Evolutionary conservation across 2,329 filamentous ascomycete genomes (phyloP).

Genomic region (Gaeumannomyces sp.): DNA sequence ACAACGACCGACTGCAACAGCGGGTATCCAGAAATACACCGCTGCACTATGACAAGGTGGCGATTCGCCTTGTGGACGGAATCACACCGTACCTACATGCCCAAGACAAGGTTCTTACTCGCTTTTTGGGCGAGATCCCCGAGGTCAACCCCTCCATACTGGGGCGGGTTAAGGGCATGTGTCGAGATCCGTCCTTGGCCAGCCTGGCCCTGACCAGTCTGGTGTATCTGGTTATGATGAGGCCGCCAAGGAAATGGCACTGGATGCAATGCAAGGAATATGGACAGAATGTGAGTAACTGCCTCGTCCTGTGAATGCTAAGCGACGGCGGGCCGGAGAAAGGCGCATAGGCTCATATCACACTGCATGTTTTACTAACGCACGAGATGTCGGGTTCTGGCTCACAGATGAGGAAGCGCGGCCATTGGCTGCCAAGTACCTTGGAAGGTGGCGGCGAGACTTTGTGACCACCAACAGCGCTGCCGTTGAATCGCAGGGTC

Average conservation of each 20-base stretch:
- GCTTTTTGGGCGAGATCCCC: conserved; percentile 88
- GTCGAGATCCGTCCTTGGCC: conserved; percentile 59
- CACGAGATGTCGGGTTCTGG: neutral
- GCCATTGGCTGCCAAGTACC: conserved; percentile 55
- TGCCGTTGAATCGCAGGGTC: neutral
- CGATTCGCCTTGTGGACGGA: conserved; percentile 75
- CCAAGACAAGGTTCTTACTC: conserved; percentile 81
- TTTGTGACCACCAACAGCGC: conserved; percentile 36
- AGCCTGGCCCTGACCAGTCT: conserved; percentile 58
- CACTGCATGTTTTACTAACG: conserved; percentile 4
- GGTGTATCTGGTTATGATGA: conserved; percentile 61
- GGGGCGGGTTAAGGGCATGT: conserved; percentile 62
- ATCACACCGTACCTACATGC: conserved; percentile 88
- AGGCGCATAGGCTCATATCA: neutral
- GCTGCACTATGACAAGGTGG: conserved; percentile 72
- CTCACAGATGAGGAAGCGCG: conserved; percentile 56
- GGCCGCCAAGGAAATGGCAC: conserved; percentile 55
- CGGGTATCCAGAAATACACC: conserved; percentile 38
- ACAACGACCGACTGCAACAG: conserved; percentile 63
- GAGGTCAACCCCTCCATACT: conserved; percentile 68
- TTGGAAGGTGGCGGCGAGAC: conserved; percentile 53
- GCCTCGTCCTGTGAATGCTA: neutral
- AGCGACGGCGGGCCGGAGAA: neutral
- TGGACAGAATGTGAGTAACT: conserved; percentile 56
- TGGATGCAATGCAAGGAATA: conserved; percentile 61